Conservation (phyloP, 2,329 filamentous ascomycete genomes). For the Bipolaris cookei region DNA sequence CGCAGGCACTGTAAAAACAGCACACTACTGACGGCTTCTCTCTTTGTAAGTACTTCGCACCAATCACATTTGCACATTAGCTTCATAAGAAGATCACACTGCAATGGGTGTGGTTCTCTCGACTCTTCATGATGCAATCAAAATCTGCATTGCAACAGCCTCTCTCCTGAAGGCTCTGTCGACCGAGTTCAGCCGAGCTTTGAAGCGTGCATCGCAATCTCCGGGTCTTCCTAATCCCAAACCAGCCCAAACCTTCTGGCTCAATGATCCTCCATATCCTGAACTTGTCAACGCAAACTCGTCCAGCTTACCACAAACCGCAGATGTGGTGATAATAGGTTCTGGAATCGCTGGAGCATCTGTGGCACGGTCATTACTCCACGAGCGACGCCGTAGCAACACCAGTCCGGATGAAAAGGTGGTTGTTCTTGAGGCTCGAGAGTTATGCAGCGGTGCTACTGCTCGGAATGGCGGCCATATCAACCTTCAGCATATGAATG, state of each 20-base stretch:
- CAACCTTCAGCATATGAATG: conserved; percentile 15
- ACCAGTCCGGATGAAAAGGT: conserved; percentile 31
- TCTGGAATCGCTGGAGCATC: conserved; percentile 61
- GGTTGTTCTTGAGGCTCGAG: conserved; percentile 49
- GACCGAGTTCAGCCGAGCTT: conserved; percentile 13
- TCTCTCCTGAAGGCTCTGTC: conserved; percentile 6
- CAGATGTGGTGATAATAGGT: conserved; percentile 61
- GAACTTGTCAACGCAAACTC: conserved; percentile 9
- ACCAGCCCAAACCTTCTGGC: conserved; percentile 16
- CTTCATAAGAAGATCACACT: too few species aligned
- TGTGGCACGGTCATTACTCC: conserved; percentile 45
- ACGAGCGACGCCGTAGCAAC: conserved; percentile 23
- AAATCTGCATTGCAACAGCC: not conserved
- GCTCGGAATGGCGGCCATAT: conserved; percentile 41
- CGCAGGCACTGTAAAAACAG: too few species aligned
- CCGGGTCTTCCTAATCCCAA: conserved; percentile 12
- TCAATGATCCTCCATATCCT: conserved; percentile 15
- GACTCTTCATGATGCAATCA: not conserved
- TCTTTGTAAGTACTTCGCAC: too few species aligned
- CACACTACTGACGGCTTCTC: too few species aligned
- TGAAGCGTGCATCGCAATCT: conserved; percentile 15
- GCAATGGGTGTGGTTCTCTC: conserved; percentile 4
- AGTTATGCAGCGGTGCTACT: conserved; percentile 37
- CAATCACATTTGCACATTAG: too few species aligned
- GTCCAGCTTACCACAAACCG: conserved; percentile 37